Conservation (phyloP, 352 stramenopile genomes). For the Pythium plurisporium region DNA sequence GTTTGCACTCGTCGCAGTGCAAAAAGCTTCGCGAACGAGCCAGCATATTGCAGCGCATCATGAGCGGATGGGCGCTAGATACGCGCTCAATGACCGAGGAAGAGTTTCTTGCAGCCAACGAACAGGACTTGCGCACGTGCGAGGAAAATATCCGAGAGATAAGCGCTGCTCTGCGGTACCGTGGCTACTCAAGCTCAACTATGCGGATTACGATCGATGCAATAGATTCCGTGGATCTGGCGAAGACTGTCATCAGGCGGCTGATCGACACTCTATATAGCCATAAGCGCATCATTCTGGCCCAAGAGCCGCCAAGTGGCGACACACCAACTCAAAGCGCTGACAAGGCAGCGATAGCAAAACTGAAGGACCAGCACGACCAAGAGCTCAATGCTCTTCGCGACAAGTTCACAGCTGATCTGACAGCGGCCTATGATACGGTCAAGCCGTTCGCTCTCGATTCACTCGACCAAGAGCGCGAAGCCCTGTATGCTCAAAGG, state of each 20-base stretch:
- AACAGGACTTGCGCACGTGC: slow-evolving; percentile 44
- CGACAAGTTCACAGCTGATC: slow-evolving; percentile 4
- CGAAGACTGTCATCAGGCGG: slow-evolving; percentile 43
- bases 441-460: slow-evolving; percentile 13
- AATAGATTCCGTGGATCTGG: slow-evolving; percentile 36
- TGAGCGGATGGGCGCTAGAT: slow-evolving; percentile 17
- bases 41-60: slow-evolving; percentile 45
- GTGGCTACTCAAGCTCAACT: slow-evolving; percentile 4
- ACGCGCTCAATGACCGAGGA: slow-evolving; percentile 31
- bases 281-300: slow-evolving; percentile 28
- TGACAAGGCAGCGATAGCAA: background rate
- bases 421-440: slow-evolving; percentile 2
- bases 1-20: slow-evolving; percentile 33
- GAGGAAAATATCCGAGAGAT: slow-evolving; percentile 63
- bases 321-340: too few relatives aligned
- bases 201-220: slow-evolving; percentile 31
- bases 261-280: slow-evolving; percentile 52
- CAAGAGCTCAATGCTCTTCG: background rate
- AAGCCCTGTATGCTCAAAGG: slow-evolving; percentile 4
- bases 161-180: slow-evolving; percentile 30
- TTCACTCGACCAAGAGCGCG: slow-evolving; percentile 3
- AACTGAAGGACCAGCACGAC: slow-evolving; percentile 7
- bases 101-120: slow-evolving; percentile 50
- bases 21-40: slow-evolving; percentile 49
- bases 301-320: too few relatives aligned